Percentiles rank a stretch among this genome's conserved stretches.
phyloP scores from a whole-genome alignment of 1,284 basidiomycete species.

The Singerocomus inundabilis region DNA sequence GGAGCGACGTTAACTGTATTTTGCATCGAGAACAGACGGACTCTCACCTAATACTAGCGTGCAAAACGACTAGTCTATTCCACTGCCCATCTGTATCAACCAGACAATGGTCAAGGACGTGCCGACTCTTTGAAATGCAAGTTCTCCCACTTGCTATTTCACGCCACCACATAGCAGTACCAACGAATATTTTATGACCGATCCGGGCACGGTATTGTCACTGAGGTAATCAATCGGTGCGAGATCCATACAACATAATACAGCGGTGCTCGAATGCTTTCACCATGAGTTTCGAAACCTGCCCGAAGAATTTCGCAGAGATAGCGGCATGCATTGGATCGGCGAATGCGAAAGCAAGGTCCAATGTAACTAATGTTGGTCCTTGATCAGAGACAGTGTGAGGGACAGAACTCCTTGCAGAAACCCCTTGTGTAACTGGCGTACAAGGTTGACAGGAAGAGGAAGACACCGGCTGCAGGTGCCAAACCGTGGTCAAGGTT shows the following conservation, averaged over 20 bases:
- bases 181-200: not conserved
- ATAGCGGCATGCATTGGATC: constrained; percentile 85
- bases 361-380: constrained; percentile 75
- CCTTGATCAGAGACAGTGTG: constrained; percentile 27
- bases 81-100: not conserved
- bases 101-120: not conserved
- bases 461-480: constrained; percentile 58
- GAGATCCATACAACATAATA: constrained; percentile 60
- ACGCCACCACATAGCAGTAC: not conserved
- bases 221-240: constrained; percentile 11
- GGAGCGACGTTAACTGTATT: not conserved
- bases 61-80: not conserved
- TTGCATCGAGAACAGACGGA: not conserved
- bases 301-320: constrained; percentile 81
- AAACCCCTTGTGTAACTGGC: constrained; percentile 7
- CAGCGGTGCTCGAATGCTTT: constrained; percentile 89
- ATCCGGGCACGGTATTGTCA: not conserved
- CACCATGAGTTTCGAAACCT: constrained; percentile 88
- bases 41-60: not conserved
- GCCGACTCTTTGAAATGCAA: not conserved
- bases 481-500: constrained; percentile 80
- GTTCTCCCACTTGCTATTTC: not conserved
- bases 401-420: constrained; percentile 1
- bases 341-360: constrained; percentile 83
- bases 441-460: constrained; percentile 43